Conservation (phyloP, 495 filamentous ascomycete genomes). For the Podospora pseudoanserina region DNA sequence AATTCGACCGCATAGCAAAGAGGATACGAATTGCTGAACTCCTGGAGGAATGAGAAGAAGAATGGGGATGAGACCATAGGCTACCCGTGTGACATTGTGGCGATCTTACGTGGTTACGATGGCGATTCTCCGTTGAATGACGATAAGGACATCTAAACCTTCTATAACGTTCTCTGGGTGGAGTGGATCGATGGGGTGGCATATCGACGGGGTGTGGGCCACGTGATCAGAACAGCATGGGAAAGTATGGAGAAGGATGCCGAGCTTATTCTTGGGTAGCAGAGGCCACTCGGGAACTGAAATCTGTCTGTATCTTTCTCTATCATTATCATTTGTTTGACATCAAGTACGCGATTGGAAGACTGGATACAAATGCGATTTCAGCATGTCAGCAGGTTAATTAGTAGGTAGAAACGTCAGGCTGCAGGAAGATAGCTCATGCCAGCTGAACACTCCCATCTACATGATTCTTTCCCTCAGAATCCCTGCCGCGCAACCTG, state of each 20-base stretch:
- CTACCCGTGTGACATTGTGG: background rate
- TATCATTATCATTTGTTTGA: too few relatives aligned
- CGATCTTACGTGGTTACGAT: background rate
- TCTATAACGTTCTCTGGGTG: background rate
- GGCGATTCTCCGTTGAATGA: too few relatives aligned
- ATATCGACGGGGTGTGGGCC: background rate
- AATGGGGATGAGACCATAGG: background rate
- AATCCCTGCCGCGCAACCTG: conserved; percentile 45
- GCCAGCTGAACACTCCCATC: too few relatives aligned
- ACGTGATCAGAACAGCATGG: background rate
- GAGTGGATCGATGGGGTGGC: background rate
- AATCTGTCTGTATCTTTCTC: too few relatives aligned
- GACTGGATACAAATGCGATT: too few relatives aligned
- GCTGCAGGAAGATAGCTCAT: background rate
- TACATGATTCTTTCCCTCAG: conserved; percentile 13
- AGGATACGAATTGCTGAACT: background rate
- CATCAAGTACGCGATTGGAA: too few relatives aligned
- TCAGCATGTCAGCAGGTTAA: too few relatives aligned
- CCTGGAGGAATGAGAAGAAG: background rate
- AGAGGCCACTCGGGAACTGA: background rate
- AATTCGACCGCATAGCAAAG: background rate
- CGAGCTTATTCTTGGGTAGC: background rate
- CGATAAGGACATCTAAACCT: background rate
- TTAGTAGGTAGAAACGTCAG: too few relatives aligned
- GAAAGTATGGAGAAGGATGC: background rate